These are phyloP conservation scores for Aeschynomene evenia DNA, from an alignment of 306 rosid species.

Conservation along the genomic window DNA sequence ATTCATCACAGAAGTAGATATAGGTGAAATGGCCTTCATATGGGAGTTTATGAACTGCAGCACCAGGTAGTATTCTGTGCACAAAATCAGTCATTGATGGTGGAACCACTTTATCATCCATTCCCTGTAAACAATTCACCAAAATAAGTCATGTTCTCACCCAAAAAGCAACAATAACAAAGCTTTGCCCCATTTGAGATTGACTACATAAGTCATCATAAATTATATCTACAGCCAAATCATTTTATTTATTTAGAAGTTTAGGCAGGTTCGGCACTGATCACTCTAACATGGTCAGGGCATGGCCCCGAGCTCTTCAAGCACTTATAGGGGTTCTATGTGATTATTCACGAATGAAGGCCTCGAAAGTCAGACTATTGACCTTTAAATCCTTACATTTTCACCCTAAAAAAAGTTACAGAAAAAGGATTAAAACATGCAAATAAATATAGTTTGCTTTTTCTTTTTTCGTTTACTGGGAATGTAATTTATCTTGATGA, in stretches of 20 bases:
- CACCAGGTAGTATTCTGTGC: slow-evolving; percentile 90
- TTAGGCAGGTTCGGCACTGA: too few relatives aligned
- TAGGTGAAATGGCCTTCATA: slow-evolving; percentile 97
- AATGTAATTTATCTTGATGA: neutral
- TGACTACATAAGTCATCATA: too few relatives aligned
- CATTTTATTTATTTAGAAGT: too few relatives aligned
- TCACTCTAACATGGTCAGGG: too few relatives aligned
- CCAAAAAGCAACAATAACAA: neutral
- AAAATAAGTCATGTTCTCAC: slow-evolving; percentile 13
- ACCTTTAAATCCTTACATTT: neutral
- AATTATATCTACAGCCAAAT: too few relatives aligned
- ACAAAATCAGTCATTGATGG: slow-evolving; percentile 96
- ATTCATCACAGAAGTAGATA: slow-evolving; percentile 85
- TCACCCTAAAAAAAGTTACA: neutral
- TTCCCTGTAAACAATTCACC: slow-evolving; percentile 70
- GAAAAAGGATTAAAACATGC: slow-evolving; percentile 21
- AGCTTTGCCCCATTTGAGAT: too few relatives aligned
- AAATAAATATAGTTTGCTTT: neutral
- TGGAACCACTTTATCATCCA: slow-evolving; percentile 91
- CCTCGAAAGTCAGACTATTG: neutral
- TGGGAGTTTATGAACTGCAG: slow-evolving; percentile 94
- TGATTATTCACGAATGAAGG: too few relatives aligned
- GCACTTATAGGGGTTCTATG: too few relatives aligned
- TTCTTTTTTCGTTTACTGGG: neutral
- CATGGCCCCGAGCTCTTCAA: too few relatives aligned